Evolutionary conservation across 805 yeast genomes (phyloP).

Genomic region (Trichomonascus vanleenenianus): DNA sequence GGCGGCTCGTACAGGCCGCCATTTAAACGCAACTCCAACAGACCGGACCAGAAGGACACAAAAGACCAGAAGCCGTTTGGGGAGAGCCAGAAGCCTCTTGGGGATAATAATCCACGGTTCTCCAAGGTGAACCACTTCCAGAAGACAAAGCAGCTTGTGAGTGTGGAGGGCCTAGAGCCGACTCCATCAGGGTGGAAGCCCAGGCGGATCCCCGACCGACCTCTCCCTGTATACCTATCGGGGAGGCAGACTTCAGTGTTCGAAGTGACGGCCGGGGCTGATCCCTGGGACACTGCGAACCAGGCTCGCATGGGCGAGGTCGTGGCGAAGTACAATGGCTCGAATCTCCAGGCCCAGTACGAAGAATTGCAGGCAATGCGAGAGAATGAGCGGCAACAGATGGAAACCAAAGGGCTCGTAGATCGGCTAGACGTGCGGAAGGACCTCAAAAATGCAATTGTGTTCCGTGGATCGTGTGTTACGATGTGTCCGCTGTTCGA

Average conservation of each 20-base stretch:
- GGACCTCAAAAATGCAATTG: constrained; percentile 79
- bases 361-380: constrained; percentile 59
- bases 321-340: constrained; percentile 37
- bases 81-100: neutral
- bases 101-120: neutral
- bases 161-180: neutral
- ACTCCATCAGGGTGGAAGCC: constrained; percentile 12
- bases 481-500: constrained; percentile 97
- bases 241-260: constrained; percentile 3
- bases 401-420: constrained; percentile 77
- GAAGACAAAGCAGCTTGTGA: neutral
- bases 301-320: constrained; percentile 51
- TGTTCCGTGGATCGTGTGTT: constrained; percentile 77
- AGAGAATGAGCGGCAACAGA: constrained; percentile 61
- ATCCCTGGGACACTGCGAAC: constrained; percentile 70
- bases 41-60: neutral
- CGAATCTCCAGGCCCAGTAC: constrained; percentile 63
- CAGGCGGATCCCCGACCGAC: constrained; percentile 4
- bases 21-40: too few species aligned
- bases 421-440: constrained; percentile 81
- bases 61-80: neutral
- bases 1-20: too few species aligned
- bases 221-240: constrained; percentile 7
- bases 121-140: constrained; percentile 1
- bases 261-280: constrained; percentile 1